Conservation (phyloP, 495 filamentous ascomycete species). For the Trichoderma parareesei region DNA sequence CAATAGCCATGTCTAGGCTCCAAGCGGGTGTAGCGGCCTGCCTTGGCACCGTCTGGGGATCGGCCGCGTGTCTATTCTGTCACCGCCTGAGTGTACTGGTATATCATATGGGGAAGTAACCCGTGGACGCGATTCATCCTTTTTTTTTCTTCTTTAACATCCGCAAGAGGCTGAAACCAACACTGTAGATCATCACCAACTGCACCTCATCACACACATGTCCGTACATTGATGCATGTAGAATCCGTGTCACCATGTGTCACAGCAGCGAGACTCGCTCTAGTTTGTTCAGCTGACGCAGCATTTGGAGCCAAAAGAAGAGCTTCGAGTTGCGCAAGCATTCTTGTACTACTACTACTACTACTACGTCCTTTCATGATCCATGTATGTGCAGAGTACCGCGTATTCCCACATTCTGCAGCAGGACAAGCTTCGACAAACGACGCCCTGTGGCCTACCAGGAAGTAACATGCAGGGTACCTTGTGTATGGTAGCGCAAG, state of each 20-base stretch:
- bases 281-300: too few relatives aligned
- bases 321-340: too few relatives aligned
- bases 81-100: too few relatives aligned
- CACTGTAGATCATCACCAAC: neutral
- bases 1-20: neutral
- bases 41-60: neutral
- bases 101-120: too few relatives aligned
- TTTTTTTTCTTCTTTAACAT: too few relatives aligned
- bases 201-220: too few relatives aligned
- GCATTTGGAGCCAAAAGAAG: too few relatives aligned
- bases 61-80: neutral
- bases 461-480: neutral
- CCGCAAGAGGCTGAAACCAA: neutral
- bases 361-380: too few relatives aligned
- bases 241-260: too few relatives aligned
- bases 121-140: too few relatives aligned
- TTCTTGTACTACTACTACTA: too few relatives aligned
- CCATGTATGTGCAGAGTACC: neutral
- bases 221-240: neutral
- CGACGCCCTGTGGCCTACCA: neutral
- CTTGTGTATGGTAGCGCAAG: neutral
- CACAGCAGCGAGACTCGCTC: too few relatives aligned
- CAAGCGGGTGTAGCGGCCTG: neutral
- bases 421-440: neutral
- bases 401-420: neutral